Conservation (phyloP, 192 early-diverging fungal genomes). For the Coemansia sp. region DNA sequence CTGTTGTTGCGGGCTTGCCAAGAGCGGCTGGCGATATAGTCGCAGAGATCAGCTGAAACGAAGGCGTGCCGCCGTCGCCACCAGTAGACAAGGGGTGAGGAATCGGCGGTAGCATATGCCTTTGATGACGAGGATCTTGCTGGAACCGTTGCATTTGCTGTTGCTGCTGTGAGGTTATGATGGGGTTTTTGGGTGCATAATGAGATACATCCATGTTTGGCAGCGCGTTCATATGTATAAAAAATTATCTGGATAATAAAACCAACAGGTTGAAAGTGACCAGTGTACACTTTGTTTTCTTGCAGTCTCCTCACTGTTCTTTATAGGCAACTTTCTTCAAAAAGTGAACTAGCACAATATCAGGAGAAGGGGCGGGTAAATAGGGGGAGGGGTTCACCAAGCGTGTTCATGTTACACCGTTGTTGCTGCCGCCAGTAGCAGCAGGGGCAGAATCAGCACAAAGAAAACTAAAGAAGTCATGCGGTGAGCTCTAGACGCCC, state of each 20-base stretch:
- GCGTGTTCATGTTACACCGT: constrained; percentile 4
- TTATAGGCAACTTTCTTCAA: neutral
- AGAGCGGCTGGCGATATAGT: neutral
- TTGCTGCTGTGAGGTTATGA: neutral
- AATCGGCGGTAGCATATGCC: neutral
- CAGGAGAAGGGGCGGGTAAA: constrained; percentile 12
- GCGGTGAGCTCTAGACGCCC: neutral
- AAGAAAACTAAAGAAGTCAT: neutral
- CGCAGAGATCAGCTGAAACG: neutral
- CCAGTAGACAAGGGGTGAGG: constrained; percentile 2
- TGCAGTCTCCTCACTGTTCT: constrained; percentile 5
- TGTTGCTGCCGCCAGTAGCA: constrained; percentile 6
- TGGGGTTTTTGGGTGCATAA: neutral
- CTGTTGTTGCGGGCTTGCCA: neutral
- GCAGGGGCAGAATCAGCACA: neutral
- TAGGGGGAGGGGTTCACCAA: constrained; percentile 5
- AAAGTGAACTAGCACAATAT: neutral
- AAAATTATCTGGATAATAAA: neutral
- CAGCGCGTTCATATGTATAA: neutral
- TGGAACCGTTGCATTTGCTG: neutral
- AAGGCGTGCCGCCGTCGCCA: neutral
- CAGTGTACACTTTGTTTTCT: neutral
- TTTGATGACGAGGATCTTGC: neutral
- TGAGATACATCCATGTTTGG: constrained; percentile 7
- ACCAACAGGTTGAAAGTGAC: neutral